These are phyloP conservation scores for Filosporella fistucella DNA, from an alignment of 495 filamentous ascomycete species.

Conservation along the genomic window DNA sequence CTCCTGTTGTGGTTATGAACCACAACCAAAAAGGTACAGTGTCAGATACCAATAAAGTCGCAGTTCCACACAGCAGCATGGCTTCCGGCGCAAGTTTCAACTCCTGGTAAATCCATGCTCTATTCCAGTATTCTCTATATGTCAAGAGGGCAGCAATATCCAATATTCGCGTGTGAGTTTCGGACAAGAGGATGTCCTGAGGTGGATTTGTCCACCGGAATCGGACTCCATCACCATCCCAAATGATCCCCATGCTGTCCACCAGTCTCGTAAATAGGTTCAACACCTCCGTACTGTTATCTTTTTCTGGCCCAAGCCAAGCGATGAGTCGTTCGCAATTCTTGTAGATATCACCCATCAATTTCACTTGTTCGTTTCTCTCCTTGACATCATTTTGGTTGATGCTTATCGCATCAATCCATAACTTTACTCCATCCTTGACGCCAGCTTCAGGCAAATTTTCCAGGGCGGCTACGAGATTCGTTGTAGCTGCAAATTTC, in stretches of 20 bases:
- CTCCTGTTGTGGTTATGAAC: no score
- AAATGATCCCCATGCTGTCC: no score
- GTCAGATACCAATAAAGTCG: no score
- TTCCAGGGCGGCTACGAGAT: not conserved
- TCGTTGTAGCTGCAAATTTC: not conserved
- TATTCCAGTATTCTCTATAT: not conserved
- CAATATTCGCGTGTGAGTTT: not conserved
- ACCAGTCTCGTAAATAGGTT: no score
- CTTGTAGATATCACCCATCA: constrained; percentile 17
- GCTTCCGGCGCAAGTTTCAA: not conserved
- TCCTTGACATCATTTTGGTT: constrained; percentile 17
- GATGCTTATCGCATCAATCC: constrained; percentile 17
- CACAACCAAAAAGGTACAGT: no score
- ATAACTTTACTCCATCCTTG: not conserved
- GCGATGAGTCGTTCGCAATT: not conserved
- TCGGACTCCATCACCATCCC: no score
- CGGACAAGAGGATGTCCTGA: no score
- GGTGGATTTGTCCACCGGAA: no score
- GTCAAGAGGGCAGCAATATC: not conserved
- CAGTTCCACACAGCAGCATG: not conserved
- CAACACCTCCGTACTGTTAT: no score
- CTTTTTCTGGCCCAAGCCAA: not conserved
- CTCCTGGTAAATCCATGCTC: not conserved
- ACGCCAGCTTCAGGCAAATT: not conserved
- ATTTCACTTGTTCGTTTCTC: constrained; percentile 9